Evolutionary conservation across 345 rosid genomes (phyloP), one percentile per base, ranked within the genome.

Genomic region (Arabidopsis suecica): DNA sequence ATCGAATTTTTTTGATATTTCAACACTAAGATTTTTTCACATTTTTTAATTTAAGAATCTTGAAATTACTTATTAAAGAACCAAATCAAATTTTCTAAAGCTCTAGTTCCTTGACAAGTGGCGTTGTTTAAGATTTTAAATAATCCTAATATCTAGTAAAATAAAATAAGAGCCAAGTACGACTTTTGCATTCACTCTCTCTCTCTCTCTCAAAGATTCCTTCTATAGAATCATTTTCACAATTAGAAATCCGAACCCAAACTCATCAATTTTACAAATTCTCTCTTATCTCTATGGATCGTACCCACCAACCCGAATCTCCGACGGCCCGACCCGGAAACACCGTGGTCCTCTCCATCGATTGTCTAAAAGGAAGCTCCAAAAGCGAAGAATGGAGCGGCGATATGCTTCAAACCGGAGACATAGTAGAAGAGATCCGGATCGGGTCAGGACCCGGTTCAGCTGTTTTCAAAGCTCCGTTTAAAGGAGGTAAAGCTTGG

Each of bases 381-480:
- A 95, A 83, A 74, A 95, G 92, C 71, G 97, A 90, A 23, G 98
- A 94, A 76, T 91, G 98, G 98, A 86, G 95, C 63, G 88, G 86
- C n/a, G 99, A 91, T 77, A 89, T 89, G 93, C 92, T 91, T 56
- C 97, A 95, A 67, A 91, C 97, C 0, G 99, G 97, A n/a, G 99
- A 95, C 72, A 88, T 95, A 78, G 99, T 95, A 0, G 99, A 91
- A 68, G 97, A 95, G 75, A 84, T 95, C 44, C 76, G 81, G 36
- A 86, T 94, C 51, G 97, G 98, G 9, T 75, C 85, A 53, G 91
- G 89, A 22, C 80, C 87, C 56, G 83, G 84, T 22, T 79, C 82
- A 7, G 80, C 65, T 36, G 1, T 67, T 23, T 40, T 86, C 76
- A 79, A 71, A 49, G 80, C 97, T 60, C 99, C 99, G 61, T 95